Evolutionary conservation across 2,329 filamentous ascomycete genomes (phyloP), one percentile per base, ranked within the genome.

Genomic region (Lasiodiplodia sp.): DNA sequence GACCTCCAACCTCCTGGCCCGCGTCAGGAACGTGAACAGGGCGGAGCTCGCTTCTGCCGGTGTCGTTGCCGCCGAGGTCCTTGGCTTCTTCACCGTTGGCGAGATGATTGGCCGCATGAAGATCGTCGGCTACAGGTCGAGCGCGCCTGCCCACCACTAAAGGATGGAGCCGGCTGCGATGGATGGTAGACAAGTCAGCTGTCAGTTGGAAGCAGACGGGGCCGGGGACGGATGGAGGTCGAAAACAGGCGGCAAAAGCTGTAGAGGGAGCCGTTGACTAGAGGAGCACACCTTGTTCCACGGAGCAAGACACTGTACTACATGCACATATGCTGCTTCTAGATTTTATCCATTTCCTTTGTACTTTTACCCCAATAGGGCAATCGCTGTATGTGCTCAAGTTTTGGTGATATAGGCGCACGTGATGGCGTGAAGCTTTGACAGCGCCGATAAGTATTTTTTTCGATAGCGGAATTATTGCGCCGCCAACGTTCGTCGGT

Each of bases 71-170:
- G 94, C 94, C 68, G 95, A 99, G 85, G 87, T 93, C 63, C 83
- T 99, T 73, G 96, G 96, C 71, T 99, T 99, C 88, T 99, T 98
- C 88, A 96, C 94, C 71, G 89, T 98, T 67, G 96, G 96, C 73
- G 94, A 98, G 87, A 98, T 99, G 82, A 90, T 99, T 77, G 96
- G 96, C 77, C 89, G 94, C 78, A 89, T 96, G 85, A 98, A 99
- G 91, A 82, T 99, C 75, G 87, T 99, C 75, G 96, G 96, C 72
- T 99, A 99, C 87, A 77, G 82, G 74, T 72, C 75, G 51, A 78
- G 75, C 73, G 74, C 73, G 68, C 73, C 71, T 21, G 75, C 74
- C 66, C 74, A 78, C 72, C 76, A 78, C 71, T 78, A 76, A 71
- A 70, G 21, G 47, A 40, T 18, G 21, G 23, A 18, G 37, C 16